Evolutionary conservation across 163 green algal species (phyloP).

Genomic region (Chlorella variabilis): DNA sequence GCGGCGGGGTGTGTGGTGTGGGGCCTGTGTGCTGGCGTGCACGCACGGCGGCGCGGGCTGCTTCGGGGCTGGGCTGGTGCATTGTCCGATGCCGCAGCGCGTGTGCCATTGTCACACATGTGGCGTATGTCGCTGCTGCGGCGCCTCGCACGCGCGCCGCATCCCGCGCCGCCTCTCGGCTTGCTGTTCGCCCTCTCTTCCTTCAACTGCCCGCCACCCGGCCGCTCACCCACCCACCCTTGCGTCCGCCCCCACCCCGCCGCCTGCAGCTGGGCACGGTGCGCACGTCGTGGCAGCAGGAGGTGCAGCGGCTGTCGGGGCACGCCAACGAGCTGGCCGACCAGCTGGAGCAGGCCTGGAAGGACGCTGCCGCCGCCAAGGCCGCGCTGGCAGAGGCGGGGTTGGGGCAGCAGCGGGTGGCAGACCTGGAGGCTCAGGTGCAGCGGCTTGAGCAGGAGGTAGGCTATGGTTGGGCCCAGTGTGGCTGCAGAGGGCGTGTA

Average conservation of each 20-base stretch:
- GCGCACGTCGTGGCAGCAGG: neutral
- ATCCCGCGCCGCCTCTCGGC: neutral
- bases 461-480: neutral
- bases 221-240: neutral
- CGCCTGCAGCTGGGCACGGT: neutral
- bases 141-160: too few relatives aligned
- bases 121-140: too few relatives aligned
- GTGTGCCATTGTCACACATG: too few relatives aligned
- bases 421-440: neutral
- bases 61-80: too few relatives aligned
- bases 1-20: too few relatives aligned
- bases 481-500: too few relatives aligned
- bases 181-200: too few relatives aligned
- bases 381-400: neutral
- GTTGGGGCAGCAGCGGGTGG: neutral
- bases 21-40: too few relatives aligned
- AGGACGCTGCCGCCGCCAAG: neutral
- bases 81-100: too few relatives aligned
- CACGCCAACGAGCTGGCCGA: slow-evolving; percentile 1
- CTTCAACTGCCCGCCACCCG: neutral
- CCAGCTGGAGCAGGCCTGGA: slow-evolving; percentile 4
- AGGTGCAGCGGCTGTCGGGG: neutral
- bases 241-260: neutral
- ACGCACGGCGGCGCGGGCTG: too few relatives aligned
- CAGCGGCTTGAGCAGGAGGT: neutral